Evolutionary conservation across 768 basidiomycete species (phyloP), one percentile per base, ranked within the genome.

Genomic region (Amanita brunnescens): DNA sequence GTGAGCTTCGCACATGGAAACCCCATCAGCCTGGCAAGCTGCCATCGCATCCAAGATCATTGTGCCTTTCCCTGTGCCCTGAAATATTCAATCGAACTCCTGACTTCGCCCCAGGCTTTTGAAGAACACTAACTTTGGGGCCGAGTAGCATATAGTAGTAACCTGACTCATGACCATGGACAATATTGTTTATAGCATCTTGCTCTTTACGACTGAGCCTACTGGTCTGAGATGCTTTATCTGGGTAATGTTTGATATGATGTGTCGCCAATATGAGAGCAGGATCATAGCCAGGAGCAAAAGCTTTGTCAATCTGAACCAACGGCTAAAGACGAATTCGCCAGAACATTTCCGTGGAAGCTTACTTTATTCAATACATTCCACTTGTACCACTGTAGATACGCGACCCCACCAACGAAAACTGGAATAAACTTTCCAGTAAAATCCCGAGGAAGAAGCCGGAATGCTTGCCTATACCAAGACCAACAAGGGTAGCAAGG

Each of bases 41-140:
- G 78, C 67, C 87, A 93, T 91, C 2, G 86, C 77, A 51, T 92
- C 85, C 49, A 92, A 73, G 51, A 92, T 79, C 87, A 88, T 85
- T 0, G 86, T 86, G 10, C 83, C 82, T 69, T 91, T 89, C 5
- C 87, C 86, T 14, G 82, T 79, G n/a, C 90, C 86, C 80, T 85
- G 48, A 2, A 51, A 48, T 46, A 21, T 38, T 34, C 46, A 53
- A 40, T 45, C 13, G 56, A 49, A 48, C 54, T 18, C 49, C n/a
- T n/a, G 23, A 5, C 3, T 40, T 49, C 23, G 41, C 39, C 7
- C 18, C 8, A 49, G 23, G 38, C 26, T 45, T 51, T 52, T n/a
- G 46, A 44, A 29, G 23, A 33, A 9, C 8, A 45, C 53, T 55
- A 42, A 84, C 86, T 73, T 92, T 92, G 6, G 85, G 78, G 1